Percentiles rank a stretch among this genome's conserved stretches.
phyloP scores from a whole-genome alignment of 169 alveolate species.

The Sarcocystis neurona region DNA sequence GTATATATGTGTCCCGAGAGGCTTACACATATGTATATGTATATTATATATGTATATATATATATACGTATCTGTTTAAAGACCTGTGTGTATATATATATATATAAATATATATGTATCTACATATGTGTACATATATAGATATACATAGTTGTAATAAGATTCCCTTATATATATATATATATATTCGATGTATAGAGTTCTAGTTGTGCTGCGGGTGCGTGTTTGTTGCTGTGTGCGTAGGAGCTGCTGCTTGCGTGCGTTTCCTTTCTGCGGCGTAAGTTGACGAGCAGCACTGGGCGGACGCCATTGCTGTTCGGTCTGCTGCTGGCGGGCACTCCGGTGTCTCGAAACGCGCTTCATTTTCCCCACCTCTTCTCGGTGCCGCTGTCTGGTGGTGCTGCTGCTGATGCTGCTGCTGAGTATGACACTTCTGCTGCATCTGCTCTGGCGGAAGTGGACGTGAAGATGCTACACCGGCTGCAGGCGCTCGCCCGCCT shows the following conservation, averaged over 20 bases:
- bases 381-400: no score
- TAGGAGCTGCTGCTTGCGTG: background rate
- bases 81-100: background rate
- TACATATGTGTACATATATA: background rate
- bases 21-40: background rate
- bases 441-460: conserved; percentile 25
- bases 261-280: background rate
- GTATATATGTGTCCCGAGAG: no score
- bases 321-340: background rate
- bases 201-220: background rate
- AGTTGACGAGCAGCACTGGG: no score
- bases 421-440: no score
- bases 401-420: no score
- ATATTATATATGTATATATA: background rate
- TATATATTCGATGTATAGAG: background rate
- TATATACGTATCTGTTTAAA: background rate
- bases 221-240: background rate
- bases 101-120: background rate
- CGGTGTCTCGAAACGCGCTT: background rate
- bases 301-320: no score
- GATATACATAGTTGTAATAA: background rate
- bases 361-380: conserved; percentile 12
- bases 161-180: background rate
- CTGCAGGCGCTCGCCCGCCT: background rate
- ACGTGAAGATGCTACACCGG: background rate